Conservation (phyloP, 2,329 filamentous ascomycete species). For the Beauveria varroae region DNA sequence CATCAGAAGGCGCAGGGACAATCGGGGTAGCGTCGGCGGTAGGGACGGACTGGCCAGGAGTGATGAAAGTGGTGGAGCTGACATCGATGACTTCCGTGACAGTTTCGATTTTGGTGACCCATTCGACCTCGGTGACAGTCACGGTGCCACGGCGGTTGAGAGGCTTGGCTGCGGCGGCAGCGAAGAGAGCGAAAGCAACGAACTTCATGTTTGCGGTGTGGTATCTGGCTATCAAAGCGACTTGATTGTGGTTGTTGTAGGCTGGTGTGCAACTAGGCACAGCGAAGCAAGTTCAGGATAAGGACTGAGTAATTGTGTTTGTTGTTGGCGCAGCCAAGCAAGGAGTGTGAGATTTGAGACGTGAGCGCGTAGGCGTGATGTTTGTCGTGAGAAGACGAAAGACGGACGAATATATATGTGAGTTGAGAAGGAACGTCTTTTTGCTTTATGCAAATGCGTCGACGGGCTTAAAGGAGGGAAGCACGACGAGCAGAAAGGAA, state of each 20-base stretch:
- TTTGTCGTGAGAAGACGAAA: not conserved
- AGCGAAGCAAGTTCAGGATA: not conserved
- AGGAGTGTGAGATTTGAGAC: not conserved
- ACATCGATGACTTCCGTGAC: conserved; percentile 42
- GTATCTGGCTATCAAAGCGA: not conserved
- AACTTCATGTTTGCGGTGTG: conserved; percentile 33
- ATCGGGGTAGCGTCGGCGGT: conserved; percentile 19
- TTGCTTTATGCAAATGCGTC: not conserved
- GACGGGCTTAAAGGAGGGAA: not conserved
- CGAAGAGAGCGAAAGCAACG: conserved; percentile 17
- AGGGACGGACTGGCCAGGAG: conserved; percentile 24
- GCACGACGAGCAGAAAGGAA: not conserved
- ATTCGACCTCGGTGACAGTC: conserved; percentile 41
- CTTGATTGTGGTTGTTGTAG: not conserved
- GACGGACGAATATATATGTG: not conserved
- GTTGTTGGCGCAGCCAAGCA: conserved; percentile 11
- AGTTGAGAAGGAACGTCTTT: not conserved
- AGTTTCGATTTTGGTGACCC: conserved; percentile 40
- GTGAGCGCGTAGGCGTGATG: not conserved
- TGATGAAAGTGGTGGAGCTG: conserved; percentile 39
- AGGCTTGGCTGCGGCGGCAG: conserved; percentile 41
- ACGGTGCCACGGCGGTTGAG: conserved; percentile 29
- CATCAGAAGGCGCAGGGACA: conserved; percentile 19
- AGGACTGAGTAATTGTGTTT: conserved; percentile 17
- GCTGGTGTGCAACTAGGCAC: not conserved